Conservation (phyloP, 2,329 filamentous ascomycete genomes). For the Graphium sp. region DNA sequence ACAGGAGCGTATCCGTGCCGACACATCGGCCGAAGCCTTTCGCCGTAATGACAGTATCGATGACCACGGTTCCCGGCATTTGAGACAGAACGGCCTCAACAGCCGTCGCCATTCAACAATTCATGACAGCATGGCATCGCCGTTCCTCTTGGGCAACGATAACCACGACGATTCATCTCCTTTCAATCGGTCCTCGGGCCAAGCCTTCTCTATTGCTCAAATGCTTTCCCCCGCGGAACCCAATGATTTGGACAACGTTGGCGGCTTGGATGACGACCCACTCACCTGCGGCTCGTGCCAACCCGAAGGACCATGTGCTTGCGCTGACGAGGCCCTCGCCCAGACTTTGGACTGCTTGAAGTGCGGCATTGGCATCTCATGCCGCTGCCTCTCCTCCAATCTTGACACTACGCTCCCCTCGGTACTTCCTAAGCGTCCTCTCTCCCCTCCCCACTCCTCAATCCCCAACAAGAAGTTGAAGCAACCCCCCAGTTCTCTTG, state of each 20-base stretch:
- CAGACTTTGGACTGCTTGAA: conserved; percentile 44
- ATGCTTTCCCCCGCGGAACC: conserved; percentile 40
- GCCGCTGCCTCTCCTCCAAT: conserved; percentile 47
- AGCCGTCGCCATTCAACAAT: no score
- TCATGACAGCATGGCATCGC: no score
- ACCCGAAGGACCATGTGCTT: conserved; percentile 34
- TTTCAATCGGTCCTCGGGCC: conserved; percentile 10
- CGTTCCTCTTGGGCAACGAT: no score
- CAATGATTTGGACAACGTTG: conserved; percentile 18
- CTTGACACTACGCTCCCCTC: conserved; percentile 27
- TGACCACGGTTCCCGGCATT: conserved; percentile 6
- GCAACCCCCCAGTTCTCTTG: conserved; percentile 1
- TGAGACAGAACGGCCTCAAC: no score
- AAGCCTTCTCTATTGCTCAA: conserved; percentile 37
- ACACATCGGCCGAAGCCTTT: conserved; percentile 20
- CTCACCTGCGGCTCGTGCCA: conserved; percentile 40
- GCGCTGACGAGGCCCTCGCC: conserved; percentile 40
- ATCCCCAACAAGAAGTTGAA: no score
- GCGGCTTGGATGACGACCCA: conserved; percentile 13
- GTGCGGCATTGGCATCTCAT: conserved; percentile 44
- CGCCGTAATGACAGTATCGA: conserved; percentile 9
- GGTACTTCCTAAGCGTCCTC: conserved; percentile 32
- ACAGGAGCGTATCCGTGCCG: conserved; percentile 24
- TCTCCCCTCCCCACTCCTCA: conserved; percentile 17
- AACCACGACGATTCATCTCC: conserved; percentile 12